Base-by-base conservation (phyloP, 768 basidiomycete genomes). In the Boletus sp. region DNA sequence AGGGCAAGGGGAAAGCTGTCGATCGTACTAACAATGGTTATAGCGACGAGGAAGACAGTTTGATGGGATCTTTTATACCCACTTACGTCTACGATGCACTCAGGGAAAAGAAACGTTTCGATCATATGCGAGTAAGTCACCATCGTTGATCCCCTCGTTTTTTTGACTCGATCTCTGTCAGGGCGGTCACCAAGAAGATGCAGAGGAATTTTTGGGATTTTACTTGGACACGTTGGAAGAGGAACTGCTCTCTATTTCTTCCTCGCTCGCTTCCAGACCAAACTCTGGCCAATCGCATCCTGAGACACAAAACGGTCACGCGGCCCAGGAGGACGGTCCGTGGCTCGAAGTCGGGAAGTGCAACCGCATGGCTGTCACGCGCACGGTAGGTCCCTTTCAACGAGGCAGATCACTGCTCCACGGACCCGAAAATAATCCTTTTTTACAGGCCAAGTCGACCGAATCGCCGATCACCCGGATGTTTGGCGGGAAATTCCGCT, bases 191-290 rank as follows among this genome's bases (percentile, higher is more conserved):
- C n/a, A n/a, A n/a, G n/a, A n/a, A 71, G 96, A 99, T 56, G 96
- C 95, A 10, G 95, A 99, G 72, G 96, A 99, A 73, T 98, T 97
- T 72, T 78, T 98, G n/a, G 96, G 96, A 4, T 98, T 97, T 75
- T 96, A 92, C 75, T 78, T 98, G 28, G 94, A 98, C 64, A 91
- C 94, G 0, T 76, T 99, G 6, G 93, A 96, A 71, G 96, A 99
- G 69, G 96, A 98, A 75, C 69, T 98, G 11, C 74, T 92, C 4
- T 78, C 80, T 4, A 73, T 96, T n/a, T 72, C 84, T 7, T 76
- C 83, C 7, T 78, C 84, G 0, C 65, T 86, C 15, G 70, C 74
- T 11, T 75, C 80, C 3, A 70, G 77, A 10, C 63, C 73, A n/a
- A 71, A 72, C 9, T 45, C 61, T 35, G 71, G 48, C 4, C 63